Base-by-base conservation (phyloP, 2,329 filamentous ascomycete species). In the Neophaeococcomyces mojaviensis region DNA sequence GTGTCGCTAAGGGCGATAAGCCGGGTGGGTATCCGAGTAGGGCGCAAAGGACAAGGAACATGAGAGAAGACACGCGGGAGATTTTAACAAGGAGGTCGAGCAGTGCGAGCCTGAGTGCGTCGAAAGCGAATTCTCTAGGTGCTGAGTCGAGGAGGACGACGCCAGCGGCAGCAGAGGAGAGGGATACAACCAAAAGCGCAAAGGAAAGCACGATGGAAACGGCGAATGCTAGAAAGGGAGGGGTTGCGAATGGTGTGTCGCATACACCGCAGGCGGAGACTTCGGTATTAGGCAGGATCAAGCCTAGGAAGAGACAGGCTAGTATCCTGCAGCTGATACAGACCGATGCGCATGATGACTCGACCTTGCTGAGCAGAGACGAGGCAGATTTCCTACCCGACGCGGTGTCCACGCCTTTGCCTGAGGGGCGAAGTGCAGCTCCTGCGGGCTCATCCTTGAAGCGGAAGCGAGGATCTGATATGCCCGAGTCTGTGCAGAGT, bases 311-410 rank as follows among this genome's bases (percentile, higher is more conserved):
- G 39, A 46, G 55, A 46, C 55, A 57, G 46, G 49, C 48, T 44
- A 57, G 55, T 42, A 53, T 57, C 36, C 47, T 57, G 39, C 55
- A 50, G 38, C 22, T 42, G 31, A 49, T 37, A 24, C 51, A 30
- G 50, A 47, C 35, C 39, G 32, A 50, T 20, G 51, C 52, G 20
- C 47, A 36, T 45, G 26, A 52, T 16, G 50, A 56, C 24, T 54
- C 49, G 16, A 55, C 51, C 10, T 50, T 42, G 10, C 46, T 57
- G n/a, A 52, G 53, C 40, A 41, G 46, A n/a, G 52, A 49, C 13
- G 54, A 54, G 37, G 52, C 51, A 4, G 37, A 50, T 33, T 54
- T 55, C 20, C 34, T 57, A 18, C 55, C 55, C 18, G 54, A 57
- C 15, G 54, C 47, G 15, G 52, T 54, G 36, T 55, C 53, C 10